phyloP scores from a whole-genome alignment of 148 eudicot species.

The Persicaria tinctoria region DNA sequence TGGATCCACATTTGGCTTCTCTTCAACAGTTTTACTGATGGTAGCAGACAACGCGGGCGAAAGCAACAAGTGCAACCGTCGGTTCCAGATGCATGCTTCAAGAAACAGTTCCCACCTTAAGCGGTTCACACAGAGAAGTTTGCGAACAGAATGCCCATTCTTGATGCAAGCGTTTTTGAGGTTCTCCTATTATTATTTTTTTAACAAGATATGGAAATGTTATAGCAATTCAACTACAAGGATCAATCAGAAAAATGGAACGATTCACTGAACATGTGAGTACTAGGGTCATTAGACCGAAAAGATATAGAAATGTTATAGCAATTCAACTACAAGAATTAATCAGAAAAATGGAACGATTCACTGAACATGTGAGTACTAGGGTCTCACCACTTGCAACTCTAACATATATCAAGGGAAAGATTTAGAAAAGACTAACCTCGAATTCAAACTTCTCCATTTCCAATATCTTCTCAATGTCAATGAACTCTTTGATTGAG shows the following conservation, averaged over 20 bases:
- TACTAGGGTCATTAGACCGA: too few species aligned
- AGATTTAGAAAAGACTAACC: slow-evolving; percentile 31
- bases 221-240: not conserved
- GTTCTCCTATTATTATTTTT: slow-evolving; percentile 32
- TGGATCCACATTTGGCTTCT: slow-evolving; percentile 16
- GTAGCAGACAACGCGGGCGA: slow-evolving; percentile 34
- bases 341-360: too few species aligned
- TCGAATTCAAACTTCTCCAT: slow-evolving; percentile 63
- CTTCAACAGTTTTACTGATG: slow-evolving; percentile 16
- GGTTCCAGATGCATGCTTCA: slow-evolving; percentile 76
- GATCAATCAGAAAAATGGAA: too few species aligned
- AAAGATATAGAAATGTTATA: too few species aligned
- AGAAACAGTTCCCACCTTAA: slow-evolving; percentile 57
- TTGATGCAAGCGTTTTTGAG: slow-evolving; percentile 30
- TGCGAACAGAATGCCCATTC: slow-evolving; percentile 38
- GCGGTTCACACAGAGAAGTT: slow-evolving; percentile 54
- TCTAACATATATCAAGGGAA: not conserved
- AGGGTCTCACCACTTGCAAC: too few species aligned
- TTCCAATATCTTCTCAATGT: slow-evolving; percentile 55
- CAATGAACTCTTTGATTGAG: slow-evolving; percentile 42
- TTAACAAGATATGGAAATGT: not conserved
- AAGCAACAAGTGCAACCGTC: slow-evolving; percentile 51
- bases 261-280: too few species aligned
- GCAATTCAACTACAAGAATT: too few species aligned
- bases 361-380: too few species aligned